Conservation (phyloP, 345 rosid species). For the Sisymbrium irio region DNA sequence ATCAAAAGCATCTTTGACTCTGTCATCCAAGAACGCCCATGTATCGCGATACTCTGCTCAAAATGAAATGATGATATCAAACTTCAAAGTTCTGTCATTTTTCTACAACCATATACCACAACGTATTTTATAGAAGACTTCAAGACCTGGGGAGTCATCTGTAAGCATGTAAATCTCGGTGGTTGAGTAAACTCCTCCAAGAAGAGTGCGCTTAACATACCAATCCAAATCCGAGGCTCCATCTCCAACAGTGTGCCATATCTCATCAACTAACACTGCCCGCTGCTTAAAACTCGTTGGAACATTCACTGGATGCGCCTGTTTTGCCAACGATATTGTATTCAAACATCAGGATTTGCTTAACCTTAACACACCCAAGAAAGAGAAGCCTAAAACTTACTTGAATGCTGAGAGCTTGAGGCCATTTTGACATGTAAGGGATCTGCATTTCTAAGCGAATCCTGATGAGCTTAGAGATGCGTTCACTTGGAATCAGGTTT, state of each 20-base stretch:
- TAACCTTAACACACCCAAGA: background rate
- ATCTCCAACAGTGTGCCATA: constrained; percentile 82
- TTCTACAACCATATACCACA: too few species aligned
- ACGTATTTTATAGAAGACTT: too few species aligned
- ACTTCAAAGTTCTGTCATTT: too few species aligned
- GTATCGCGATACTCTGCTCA: constrained; percentile 66
- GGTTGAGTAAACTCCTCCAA: constrained; percentile 94
- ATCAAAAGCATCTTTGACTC: constrained; percentile 92
- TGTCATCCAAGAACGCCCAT: constrained; percentile 74
- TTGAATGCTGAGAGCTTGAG: constrained; percentile 96
- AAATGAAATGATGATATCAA: constrained; percentile 22
- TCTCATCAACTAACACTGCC: constrained; percentile 84
- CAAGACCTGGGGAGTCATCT: constrained; percentile 89
- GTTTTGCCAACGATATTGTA: background rate
- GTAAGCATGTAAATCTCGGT: constrained; percentile 95
- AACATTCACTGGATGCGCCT: constrained; percentile 85
- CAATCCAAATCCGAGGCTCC: constrained; percentile 76
- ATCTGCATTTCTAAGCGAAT: constrained; percentile 88
- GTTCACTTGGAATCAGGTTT: constrained; percentile 60
- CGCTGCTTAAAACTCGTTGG: constrained; percentile 87
- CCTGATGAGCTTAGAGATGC: constrained; percentile 63
- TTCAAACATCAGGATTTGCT: background rate
- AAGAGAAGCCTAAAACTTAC: background rate
- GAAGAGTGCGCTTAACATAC: constrained; percentile 83
- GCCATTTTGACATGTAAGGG: constrained; percentile 89